Evolutionary conservation across 2,329 filamentous ascomycete genomes (phyloP), one percentile per base, ranked within the genome.

Genomic region (Monilinia aucupariae): DNA sequence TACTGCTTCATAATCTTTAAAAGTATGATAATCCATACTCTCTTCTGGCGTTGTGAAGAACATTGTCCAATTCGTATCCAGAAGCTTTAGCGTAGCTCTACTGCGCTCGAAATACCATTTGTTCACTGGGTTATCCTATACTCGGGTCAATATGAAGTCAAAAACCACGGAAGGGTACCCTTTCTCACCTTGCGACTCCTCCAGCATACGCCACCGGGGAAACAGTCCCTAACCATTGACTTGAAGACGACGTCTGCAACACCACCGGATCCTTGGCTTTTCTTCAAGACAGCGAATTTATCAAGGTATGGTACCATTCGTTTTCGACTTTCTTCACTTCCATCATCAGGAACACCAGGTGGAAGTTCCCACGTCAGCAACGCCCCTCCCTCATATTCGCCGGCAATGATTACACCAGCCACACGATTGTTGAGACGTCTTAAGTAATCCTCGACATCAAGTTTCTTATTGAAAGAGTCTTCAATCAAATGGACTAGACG

Each of bases 41-140:
- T 87, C 79, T 53, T 85, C 83, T 0, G 84, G 81, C 1, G 89
- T 94, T 1, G 94, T 99, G 92, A 94, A 99, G 73, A 99, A 99
- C 92, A 97, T 97, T 4, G 92, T 91, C 94, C 94, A 99, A 69
- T 92, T 88, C 52, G 84, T 90, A n/a, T 84, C 85, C 0, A 83
- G 81, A 45, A 99, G 77, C 77, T 96, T 94, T 82, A 87, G 89
- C 2, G 87, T 92, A 0, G 94, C 94, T 54, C 84, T 79, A 2
- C 90, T 91, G 54, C 94, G 82, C 76, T 99, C 94, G 76, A 97
- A 97, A 75, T 99, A 99, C 94, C 94, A 99, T 74, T 97, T 97
- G 74, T 99, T 99, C 5, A 99, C 94, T 0, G 92, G 93, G 72
- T 99, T 97, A 73, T 92, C 85, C 72, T 88, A 89, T 39, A 45